phyloP scores from a whole-genome alignment of 805 yeast genomes.

The Torulaspora microellipsoides region DNA sequence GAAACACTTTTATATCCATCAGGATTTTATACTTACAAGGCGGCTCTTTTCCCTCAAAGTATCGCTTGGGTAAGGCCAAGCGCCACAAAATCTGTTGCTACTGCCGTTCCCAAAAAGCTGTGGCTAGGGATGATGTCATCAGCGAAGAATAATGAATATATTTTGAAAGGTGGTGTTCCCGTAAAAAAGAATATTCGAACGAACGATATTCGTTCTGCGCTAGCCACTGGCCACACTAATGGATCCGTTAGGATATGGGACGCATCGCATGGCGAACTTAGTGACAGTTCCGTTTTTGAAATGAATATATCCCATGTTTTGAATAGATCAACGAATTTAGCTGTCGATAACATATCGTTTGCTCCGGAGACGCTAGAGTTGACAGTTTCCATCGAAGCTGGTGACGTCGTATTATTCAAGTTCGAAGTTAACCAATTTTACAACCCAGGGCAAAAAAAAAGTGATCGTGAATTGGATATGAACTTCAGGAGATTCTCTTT shows the following conservation, averaged over 20 bases:
- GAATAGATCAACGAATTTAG: constrained; percentile 41
- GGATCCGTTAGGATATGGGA: constrained; percentile 85
- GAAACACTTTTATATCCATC: constrained; percentile 56
- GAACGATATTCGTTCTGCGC: constrained; percentile 48
- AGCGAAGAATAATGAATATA: constrained; percentile 39
- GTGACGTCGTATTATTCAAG: constrained; percentile 71
- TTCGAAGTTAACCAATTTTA: constrained; percentile 53
- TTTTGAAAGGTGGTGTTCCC: constrained; percentile 80
- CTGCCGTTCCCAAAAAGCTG: constrained; percentile 54
- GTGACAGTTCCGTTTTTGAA: constrained; percentile 54
- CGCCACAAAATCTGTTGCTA: constrained; percentile 51
- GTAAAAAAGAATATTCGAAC: constrained; percentile 45
- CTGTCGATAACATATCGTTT: constrained; percentile 60
- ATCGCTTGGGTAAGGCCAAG: constrained; percentile 75
- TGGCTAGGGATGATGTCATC: constrained; percentile 77
- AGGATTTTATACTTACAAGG: constrained; percentile 47
- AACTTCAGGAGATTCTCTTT: constrained; percentile 32
- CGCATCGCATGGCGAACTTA: constrained; percentile 69
- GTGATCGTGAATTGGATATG: constrained; percentile 30
- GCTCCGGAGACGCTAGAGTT: constrained; percentile 76
- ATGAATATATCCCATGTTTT: constrained; percentile 50
- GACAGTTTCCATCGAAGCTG: constrained; percentile 60
- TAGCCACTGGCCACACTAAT: constrained; percentile 82
- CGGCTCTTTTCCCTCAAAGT: constrained; percentile 73
- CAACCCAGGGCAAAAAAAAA: constrained; percentile 31